Evolutionary conservation across 805 yeast species (phyloP), one percentile per base, ranked within the genome.

Genomic region (Wickerhamia fluorescens): DNA sequence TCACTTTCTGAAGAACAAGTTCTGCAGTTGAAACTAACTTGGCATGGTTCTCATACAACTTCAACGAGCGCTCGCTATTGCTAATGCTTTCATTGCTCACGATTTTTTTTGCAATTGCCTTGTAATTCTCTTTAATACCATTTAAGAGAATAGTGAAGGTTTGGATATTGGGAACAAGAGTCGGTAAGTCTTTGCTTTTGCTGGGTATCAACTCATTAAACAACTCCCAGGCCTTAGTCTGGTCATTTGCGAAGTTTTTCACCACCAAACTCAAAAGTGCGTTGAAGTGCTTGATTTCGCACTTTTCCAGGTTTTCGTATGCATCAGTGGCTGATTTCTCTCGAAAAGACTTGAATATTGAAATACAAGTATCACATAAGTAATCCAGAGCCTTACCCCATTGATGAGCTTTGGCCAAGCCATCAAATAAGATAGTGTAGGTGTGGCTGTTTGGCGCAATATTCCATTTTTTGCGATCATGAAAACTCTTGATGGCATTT

Each of bases 381-480:
- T 30, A 33, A 12, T 36, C 34, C 11, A 48, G 31, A 1, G 52
- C 46, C 22, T 42, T 40, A 3, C 66, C 67, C 63, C 62, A 58
- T 21, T 46, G 44, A 16, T 44, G 44, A 12, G 48, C 32, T 29
- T 48, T 54, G 24, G 61, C 47, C 7, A 63, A 33, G 2, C 68
- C 68, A 28, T 51, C 47, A 33, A 58, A 62, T 12, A 59, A 42
- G 6, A 55, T 53, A 4, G 58, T 47, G 28, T 49, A 55, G 6
- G 63, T 58, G 16, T 56, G 57, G n/a, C 71, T 68, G 40, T 77
- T 72, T 4, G 66, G 56, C 2, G 68, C 66, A 8, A 75, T 63
- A 1, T 69, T 71, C 76, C 83, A 71, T 45, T 77, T 79, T 40
- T 74, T 76, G 28, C 84, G 58, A 53, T 70, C 66, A 28, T 66